Conservation (phyloP, 495 filamentous ascomycete species). For the Melanomma pulvis-pyrius region DNA sequence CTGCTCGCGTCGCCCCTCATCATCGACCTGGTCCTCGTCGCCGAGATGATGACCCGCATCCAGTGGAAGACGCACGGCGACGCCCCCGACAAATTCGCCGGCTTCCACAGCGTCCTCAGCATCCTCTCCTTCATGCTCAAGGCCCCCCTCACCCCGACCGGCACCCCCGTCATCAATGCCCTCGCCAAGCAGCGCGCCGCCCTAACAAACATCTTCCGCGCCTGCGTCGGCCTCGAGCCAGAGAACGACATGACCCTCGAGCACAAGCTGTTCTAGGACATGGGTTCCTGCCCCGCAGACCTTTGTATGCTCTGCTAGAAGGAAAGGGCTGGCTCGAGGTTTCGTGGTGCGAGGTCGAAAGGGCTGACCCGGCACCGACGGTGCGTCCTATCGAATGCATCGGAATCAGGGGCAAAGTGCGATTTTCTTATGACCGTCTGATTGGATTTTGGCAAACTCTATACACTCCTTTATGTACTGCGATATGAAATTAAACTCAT, state of each 20-base stretch:
- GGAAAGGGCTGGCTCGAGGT: too few relatives aligned
- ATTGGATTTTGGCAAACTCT: background rate
- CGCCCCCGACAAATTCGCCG: conserved; percentile 71
- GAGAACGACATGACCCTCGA: conserved; percentile 99
- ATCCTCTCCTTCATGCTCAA: conserved; percentile 99
- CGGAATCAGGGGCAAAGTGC: too few relatives aligned
- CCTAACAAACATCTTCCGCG: conserved; percentile 97
- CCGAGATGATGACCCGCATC: conserved; percentile 98
- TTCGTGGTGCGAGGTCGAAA: too few relatives aligned
- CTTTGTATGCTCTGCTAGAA: too few relatives aligned
- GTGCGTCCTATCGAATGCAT: too few relatives aligned
- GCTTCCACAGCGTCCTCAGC: conserved; percentile 97
- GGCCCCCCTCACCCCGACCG: conserved; percentile 92
- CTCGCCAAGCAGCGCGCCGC: conserved; percentile 95
- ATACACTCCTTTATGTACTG: background rate
- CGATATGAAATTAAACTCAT: background rate
- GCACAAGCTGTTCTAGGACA: conserved; percentile 85
- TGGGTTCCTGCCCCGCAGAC: too few relatives aligned
- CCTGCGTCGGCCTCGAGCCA: conserved; percentile 94
- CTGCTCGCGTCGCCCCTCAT: conserved; percentile 96
- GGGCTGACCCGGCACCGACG: too few relatives aligned
- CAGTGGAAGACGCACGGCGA: conserved; percentile 74
- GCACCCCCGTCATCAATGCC: conserved; percentile 94
- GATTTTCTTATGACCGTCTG: background rate
- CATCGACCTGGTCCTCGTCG: conserved; percentile 88